These are phyloP conservation scores for Venturia nashicola DNA, from an alignment of 2,329 filamentous ascomycete genomes.

Conservation along the genomic window DNA sequence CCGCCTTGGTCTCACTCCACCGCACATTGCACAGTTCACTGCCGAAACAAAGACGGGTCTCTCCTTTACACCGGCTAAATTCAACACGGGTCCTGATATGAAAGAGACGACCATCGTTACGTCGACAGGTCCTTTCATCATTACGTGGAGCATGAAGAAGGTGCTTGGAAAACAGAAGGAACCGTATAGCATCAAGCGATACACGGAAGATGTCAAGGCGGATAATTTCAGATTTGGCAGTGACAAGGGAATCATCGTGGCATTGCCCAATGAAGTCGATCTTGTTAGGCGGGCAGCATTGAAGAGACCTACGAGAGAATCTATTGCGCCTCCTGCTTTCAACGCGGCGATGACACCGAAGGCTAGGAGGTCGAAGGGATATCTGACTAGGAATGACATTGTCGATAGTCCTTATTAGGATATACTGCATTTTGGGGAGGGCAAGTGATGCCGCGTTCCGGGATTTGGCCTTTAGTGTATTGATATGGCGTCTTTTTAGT, in stretches of 20 bases:
- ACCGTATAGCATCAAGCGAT: conserved; percentile 93
- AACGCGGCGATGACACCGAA: conserved; percentile 19
- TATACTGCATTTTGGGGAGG: neutral
- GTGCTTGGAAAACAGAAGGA: conserved; percentile 69
- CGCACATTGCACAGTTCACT: conserved; percentile 93
- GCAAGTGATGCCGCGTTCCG: neutral
- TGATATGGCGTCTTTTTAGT: neutral
- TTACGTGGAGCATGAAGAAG: conserved; percentile 94
- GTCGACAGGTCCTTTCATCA: conserved; percentile 88
- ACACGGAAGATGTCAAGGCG: conserved; percentile 88
- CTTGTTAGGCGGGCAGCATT: conserved; percentile 85
- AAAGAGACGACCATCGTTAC: conserved; percentile 93
- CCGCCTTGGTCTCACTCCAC: conserved; percentile 75
- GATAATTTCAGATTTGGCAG: conserved; percentile 97
- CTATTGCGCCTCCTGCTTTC: conserved; percentile 56
- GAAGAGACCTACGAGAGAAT: conserved; percentile 82
- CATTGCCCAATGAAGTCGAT: conserved; percentile 91
- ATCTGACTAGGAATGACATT: conserved; percentile 69
- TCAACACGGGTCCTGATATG: conserved; percentile 75
- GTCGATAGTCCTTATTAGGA: conserved; percentile 57
- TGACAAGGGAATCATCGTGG: conserved; percentile 97
- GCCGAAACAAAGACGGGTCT: conserved; percentile 85
- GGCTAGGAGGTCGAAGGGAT: conserved; percentile 43
- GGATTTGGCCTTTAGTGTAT: neutral
- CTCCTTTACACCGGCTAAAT: conserved; percentile 80